Evolutionary conservation across 768 basidiomycete species (phyloP), one percentile per base, ranked within the genome.

Genomic region (Lentinula aciculospora): DNA sequence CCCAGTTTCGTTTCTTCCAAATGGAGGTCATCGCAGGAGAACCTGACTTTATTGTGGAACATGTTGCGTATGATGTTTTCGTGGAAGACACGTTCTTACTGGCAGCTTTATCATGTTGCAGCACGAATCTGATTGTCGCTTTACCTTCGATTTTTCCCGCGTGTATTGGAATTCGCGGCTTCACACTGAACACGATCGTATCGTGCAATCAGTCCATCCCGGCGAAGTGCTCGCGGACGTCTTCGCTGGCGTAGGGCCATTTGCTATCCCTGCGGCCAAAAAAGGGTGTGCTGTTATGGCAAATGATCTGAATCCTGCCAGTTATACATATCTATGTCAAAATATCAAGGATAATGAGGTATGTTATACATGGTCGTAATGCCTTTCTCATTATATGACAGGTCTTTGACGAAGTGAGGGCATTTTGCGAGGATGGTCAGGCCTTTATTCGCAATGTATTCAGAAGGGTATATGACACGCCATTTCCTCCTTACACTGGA

Each of bases 161-260:
- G 97, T 98, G 12, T 99, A 99, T 71, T 99, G 95, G 95, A 99
- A 99, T 74, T 96, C 95, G 15, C 86, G 97, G 36, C 74, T 99
- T 34, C 89, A 93, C 58, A 85, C 86, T 3, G 97, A 99, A 67
- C 97, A 99, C 66, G 83, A 85, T 27, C 86, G 95, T 2, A 77
- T 99, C 15, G 89, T 98, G 40, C 68, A 79, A 17, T 62, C 78
- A 34, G 95, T 98, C 72, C 68, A 78, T 27, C 82, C 85, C 0
- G 78, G 85, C 25, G 92, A 93, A 53, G 82, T 98, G 19, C 71
- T 98, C 23, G 94, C 85, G 3, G 97, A 99, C 68, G 94, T 92
- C 29, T 95, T 98, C 69, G 97, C 97, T 0, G 97, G 97, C 13
- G 95, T 99, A 2, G 97, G 97, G 1, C 97, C 97, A 0, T 99